phyloP scores from a whole-genome alignment of 768 basidiomycete genomes.

The Tulasnella sp. region DNA sequence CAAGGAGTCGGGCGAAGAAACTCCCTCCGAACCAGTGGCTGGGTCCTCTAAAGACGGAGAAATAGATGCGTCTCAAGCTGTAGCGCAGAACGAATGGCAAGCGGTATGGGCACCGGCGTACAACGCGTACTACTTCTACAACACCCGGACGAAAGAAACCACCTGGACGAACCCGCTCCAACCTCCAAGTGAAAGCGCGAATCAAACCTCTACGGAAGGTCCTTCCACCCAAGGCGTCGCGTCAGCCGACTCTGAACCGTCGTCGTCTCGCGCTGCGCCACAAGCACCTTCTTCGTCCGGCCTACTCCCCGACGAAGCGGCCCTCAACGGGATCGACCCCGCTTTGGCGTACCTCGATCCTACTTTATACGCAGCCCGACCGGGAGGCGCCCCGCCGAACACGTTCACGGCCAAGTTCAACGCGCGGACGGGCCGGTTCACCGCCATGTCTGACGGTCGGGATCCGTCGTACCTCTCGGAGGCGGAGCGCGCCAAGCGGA shows the following conservation, averaged over 20 bases:
- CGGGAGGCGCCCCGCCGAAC: slow-evolving; percentile 25
- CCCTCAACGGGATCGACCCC: slow-evolving; percentile 61
- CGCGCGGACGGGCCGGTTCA: slow-evolving; percentile 66
- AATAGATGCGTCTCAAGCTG: slow-evolving; percentile 8
- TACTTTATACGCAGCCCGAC: slow-evolving; percentile 33
- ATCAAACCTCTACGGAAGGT: slow-evolving; percentile 16
- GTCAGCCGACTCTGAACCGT: background rate
- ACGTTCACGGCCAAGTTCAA: slow-evolving; percentile 39
- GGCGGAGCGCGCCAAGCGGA: slow-evolving; percentile 68
- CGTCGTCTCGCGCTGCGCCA: background rate
- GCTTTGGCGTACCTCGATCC: slow-evolving; percentile 73
- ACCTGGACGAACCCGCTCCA: slow-evolving; percentile 71
- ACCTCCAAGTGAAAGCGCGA: slow-evolving; percentile 21
- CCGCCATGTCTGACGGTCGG: slow-evolving; percentile 43
- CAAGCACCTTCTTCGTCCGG: background rate
- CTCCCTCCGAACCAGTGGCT: background rate
- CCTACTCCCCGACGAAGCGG: slow-evolving; percentile 28
- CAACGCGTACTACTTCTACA: slow-evolving; percentile 80
- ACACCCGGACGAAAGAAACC: slow-evolving; percentile 60
- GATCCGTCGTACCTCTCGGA: slow-evolving; percentile 69
- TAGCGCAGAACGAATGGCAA: slow-evolving; percentile 47
- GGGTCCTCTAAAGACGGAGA: background rate
- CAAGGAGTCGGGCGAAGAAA: background rate
- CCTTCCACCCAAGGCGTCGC: background rate
- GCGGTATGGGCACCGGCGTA: slow-evolving; percentile 68